Evolutionary conservation across 2,329 filamentous ascomycete species (phyloP).

Genomic region (Colletotrichum sp.): DNA sequence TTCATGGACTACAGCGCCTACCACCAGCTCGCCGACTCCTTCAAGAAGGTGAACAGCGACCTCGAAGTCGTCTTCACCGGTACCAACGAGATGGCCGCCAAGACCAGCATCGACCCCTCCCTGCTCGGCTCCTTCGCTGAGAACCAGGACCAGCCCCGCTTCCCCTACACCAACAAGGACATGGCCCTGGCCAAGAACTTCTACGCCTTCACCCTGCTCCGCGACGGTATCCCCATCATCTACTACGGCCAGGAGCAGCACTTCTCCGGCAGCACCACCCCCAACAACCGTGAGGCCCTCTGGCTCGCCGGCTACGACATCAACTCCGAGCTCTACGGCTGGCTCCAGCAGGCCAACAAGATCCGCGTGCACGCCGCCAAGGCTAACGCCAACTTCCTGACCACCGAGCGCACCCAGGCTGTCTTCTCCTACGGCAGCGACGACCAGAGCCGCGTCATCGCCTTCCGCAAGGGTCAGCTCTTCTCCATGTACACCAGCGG

Average conservation of each 20-base stretch:
- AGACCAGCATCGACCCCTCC: constrained; percentile 28
- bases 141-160: constrained; percentile 63
- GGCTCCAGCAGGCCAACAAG: constrained; percentile 52
- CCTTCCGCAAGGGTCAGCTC: constrained; percentile 19
- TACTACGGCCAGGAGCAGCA: constrained; percentile 73
- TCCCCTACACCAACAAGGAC: constrained; percentile 55
- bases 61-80: constrained; percentile 34
- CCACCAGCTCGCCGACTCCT: constrained; percentile 30
- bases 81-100: constrained; percentile 17
- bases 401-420: constrained; percentile 3
- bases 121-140: constrained; percentile 52
- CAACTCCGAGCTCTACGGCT: constrained; percentile 50
- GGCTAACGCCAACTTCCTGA: constrained; percentile 5
- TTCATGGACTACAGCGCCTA: constrained; percentile 65
- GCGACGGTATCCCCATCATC: constrained; percentile 66
- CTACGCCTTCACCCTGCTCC: constrained; percentile 64
- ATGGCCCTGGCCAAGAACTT: constrained; percentile 63
- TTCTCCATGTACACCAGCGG: constrained; percentile 42
- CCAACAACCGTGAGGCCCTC: constrained; percentile 60
- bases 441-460: constrained; percentile 16
- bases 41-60: background rate
- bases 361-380: constrained; percentile 39
- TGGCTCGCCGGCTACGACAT: constrained; percentile 58
- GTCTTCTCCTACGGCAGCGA: constrained; percentile 10
- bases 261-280: constrained; percentile 50